Evolutionary conservation across 805 yeast species (phyloP).

Genomic region (Pichia scutulata): DNA sequence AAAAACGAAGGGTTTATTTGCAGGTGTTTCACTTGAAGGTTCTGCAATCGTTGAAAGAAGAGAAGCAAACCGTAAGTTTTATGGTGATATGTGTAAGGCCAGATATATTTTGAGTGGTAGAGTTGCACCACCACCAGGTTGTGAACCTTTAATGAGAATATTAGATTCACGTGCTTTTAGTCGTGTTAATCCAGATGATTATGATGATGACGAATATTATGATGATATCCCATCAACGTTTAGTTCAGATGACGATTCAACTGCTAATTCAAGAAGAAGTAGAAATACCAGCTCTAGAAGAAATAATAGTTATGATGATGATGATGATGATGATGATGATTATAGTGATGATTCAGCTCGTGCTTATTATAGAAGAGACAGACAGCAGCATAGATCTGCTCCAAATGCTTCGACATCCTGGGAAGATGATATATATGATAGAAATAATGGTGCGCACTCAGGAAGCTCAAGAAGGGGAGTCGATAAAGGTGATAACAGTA

Average conservation of each 20-base stretch:
- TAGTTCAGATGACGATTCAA: slow-evolving; percentile 47
- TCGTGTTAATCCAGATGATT: slow-evolving; percentile 34
- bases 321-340: slow-evolving; percentile 28
- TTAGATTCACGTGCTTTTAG: slow-evolving; percentile 77
- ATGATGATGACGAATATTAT: slow-evolving; percentile 57
- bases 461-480: slow-evolving; percentile 14
- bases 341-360: slow-evolving; percentile 14
- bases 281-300: slow-evolving; percentile 8
- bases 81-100: slow-evolving; percentile 86
- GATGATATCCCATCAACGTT: slow-evolving; percentile 70
- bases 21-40: slow-evolving; percentile 96
- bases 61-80: slow-evolving; percentile 93
- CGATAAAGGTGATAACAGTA: not conserved
- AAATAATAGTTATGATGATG: slow-evolving; percentile 24
- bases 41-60: slow-evolving; percentile 94
- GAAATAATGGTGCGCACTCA: slow-evolving; percentile 19
- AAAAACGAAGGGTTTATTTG: slow-evolving; percentile 92
- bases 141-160: slow-evolving; percentile 79
- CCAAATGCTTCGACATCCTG: slow-evolving; percentile 33
- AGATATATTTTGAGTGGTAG: slow-evolving; percentile 74
- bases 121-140: slow-evolving; percentile 88
- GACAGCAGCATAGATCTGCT: not conserved
- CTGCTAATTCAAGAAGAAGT: slow-evolving; percentile 16
- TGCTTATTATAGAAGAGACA: slow-evolving; percentile 12
- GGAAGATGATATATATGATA: slow-evolving; percentile 85